These are phyloP conservation scores for Trametes versicolor DNA, from an alignment of 1,284 basidiomycete species.

Conservation along the genomic window DNA sequence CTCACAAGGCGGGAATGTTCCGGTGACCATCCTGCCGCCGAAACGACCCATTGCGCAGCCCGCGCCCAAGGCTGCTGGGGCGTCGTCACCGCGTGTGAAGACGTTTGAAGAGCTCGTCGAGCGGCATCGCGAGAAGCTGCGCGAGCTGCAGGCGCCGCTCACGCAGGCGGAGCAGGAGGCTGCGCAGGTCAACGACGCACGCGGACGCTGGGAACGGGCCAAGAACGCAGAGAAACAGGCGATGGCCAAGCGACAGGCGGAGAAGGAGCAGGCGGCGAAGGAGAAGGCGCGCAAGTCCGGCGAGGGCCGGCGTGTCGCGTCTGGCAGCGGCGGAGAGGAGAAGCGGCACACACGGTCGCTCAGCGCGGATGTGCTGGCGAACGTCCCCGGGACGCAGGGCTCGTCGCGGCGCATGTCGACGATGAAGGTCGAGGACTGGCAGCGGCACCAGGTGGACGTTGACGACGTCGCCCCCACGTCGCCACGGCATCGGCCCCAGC, in stretches of 20 bases:
- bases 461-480: conserved; percentile 25
- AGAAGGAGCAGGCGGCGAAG: conserved; percentile 61
- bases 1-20: conserved; percentile 52
- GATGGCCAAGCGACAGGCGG: conserved; percentile 73
- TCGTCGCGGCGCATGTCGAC: conserved; percentile 73
- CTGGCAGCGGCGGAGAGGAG: conserved; percentile 38
- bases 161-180: conserved; percentile 77
- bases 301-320: conserved; percentile 37
- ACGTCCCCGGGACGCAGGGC: conserved; percentile 46
- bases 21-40: conserved; percentile 77
- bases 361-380: conserved; percentile 68
- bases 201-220: conserved; percentile 79
- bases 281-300: conserved; percentile 58
- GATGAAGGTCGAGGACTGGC: conserved; percentile 86
- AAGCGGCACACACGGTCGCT: conserved; percentile 58
- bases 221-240: conserved; percentile 75
- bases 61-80: conserved; percentile 48
- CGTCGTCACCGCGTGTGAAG: conserved; percentile 58
- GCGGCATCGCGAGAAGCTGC: conserved; percentile 83
- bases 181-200: conserved; percentile 73
- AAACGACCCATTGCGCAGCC: conserved; percentile 50
- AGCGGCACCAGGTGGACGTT: conserved; percentile 68
- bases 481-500: conserved; percentile 21
- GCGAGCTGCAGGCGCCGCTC: conserved; percentile 76
- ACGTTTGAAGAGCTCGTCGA: conserved; percentile 86